Base-by-base conservation (phyloP, 495 filamentous ascomycete species). In the Astrothelium subdiscretum region DNA sequence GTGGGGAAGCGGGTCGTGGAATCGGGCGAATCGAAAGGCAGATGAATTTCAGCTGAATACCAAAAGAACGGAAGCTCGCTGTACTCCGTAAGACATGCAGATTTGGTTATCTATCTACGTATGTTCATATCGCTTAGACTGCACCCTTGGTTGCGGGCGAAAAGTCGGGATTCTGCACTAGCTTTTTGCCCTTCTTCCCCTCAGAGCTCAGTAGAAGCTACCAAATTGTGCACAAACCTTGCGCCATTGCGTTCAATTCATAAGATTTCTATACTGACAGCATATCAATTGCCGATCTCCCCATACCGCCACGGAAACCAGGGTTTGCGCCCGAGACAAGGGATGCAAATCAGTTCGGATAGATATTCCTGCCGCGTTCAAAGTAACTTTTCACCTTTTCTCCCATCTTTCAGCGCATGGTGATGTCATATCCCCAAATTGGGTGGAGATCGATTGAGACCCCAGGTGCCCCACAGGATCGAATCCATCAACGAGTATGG, bases 401-500 rank as follows among this genome's bases (percentile, higher is more conserved):
- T n/a, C n/a, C n/a, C n/a, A n/a, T n/a, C n/a, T n/a, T n/a, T n/a
- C n/a, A n/a, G n/a, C n/a, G n/a, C n/a, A n/a, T n/a, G n/a, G n/a
- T n/a, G n/a, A 27, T 15, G 3, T 54, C 48, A 26, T 29, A 11
- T n/a, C 22, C 22, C 48, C 12, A 12, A 12, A 2, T 5, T 24
- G 24, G 20, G 12, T 20, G 48, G 48, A 5, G 48, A 20, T 20
- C n/a, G 48, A 54, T 11, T 24, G 48, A n/a, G n/a, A n/a, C n/a
- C n/a, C n/a, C 20, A 8, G 12, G 24, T 24, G 11, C 68, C 68
- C 68, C 68, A 70, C 24, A 70, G 38, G 31, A 70, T 70, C 12
- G 59, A 62, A 38, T 70, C 67, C 57, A 70, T 59, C 13, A 70
- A 58, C 1, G 67, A 65, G 42, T 70, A 67, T n/a, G 68, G 68